These are phyloP conservation scores for Citrus trifoliata DNA, from an alignment of 345 rosid genomes.

Conservation along the genomic window DNA sequence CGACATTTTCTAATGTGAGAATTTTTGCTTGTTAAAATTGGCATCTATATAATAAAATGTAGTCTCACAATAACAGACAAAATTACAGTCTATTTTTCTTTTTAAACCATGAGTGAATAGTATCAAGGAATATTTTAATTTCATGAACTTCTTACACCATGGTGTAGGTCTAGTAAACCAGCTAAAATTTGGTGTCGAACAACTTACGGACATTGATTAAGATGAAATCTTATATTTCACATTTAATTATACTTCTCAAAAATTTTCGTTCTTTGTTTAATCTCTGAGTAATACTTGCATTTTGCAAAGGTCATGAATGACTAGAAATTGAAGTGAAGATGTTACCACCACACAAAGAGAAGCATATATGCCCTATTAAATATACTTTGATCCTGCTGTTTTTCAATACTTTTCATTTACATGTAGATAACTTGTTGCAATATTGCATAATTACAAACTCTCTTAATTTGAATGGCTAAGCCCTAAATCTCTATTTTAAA, in stretches of 20 bases:
- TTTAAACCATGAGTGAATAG: not conserved
- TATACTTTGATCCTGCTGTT: not conserved
- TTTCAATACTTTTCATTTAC: not conserved
- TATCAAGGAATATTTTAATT: not conserved
- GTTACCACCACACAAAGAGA: not conserved
- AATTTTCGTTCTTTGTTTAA: not conserved
- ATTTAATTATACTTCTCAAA: not conserved
- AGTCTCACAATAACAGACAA: not conserved
- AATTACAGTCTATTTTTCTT: not conserved
- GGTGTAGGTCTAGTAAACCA: not conserved
- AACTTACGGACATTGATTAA: not conserved
- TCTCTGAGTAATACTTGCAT: not conserved
- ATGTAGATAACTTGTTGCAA: not conserved
- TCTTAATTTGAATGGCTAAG: not conserved
- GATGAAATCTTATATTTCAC: not conserved
- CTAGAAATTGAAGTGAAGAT: not conserved
- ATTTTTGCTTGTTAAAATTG: slow-evolving; percentile 10
- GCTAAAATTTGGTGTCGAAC: not conserved
- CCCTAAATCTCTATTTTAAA: not conserved
- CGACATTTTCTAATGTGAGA: slow-evolving; percentile 50
- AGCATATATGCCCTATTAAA: not conserved
- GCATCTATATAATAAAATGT: slow-evolving; percentile 2
- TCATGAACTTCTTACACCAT: not conserved
- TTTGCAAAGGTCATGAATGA: not conserved
- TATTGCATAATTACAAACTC: not conserved